These are phyloP conservation scores for Sporothrix dimorphospora DNA, from an alignment of 2,329 filamentous ascomycete genomes.

Conservation along the genomic window DNA sequence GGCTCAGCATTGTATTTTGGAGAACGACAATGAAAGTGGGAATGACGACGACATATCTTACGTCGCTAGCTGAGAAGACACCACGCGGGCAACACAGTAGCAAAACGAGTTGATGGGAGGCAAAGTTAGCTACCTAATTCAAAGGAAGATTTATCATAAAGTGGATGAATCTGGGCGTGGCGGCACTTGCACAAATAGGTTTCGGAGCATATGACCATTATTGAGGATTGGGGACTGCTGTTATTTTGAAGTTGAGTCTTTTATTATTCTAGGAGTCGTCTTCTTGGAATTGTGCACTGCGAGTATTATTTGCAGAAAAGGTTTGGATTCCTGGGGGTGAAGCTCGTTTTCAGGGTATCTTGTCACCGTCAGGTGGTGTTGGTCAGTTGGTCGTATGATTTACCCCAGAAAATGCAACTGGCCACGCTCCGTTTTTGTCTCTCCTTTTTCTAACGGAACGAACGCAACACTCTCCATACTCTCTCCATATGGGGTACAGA, in stretches of 20 bases:
- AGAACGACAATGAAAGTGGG: background rate
- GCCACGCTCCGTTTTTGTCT: background rate
- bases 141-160: background rate
- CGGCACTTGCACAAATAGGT: background rate
- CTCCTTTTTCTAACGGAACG: background rate
- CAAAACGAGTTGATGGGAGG: background rate
- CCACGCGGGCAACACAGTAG: background rate
- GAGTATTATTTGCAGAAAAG: no score
- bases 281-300: background rate
- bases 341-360: background rate
- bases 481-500: conserved; percentile 21
- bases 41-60: no score
- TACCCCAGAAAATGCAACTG: conserved; percentile 21
- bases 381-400: conserved; percentile 20
- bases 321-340: background rate
- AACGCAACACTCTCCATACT: conserved; percentile 7
- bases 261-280: background rate
- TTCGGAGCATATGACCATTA: background rate
- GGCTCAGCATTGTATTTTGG: conserved; percentile 11
- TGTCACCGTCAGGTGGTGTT: conserved; percentile 23
- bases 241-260: background rate
- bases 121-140: background rate
- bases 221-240: background rate
- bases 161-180: background rate
- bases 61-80: no score